Evolutionary conservation across 345 rosid genomes (phyloP).

Genomic region (Citrus cavaleriei): DNA sequence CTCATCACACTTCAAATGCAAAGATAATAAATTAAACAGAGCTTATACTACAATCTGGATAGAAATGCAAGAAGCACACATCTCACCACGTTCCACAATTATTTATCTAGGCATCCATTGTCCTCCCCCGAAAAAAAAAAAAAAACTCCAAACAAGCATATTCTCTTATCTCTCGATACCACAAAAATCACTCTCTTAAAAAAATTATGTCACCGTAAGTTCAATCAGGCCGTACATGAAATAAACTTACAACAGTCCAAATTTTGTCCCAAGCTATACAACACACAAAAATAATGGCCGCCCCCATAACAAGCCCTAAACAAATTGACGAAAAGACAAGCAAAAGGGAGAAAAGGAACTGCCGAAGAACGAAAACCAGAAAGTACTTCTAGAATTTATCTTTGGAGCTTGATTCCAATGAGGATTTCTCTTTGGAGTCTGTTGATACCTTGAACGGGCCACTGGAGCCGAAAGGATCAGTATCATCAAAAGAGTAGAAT

Average conservation of each 20-base stretch:
- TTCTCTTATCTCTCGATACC: constrained; percentile 10
- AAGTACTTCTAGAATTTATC: constrained; percentile 49
- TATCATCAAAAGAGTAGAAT: constrained; percentile 74
- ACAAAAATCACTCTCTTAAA: neutral
- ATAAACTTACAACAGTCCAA: constrained; percentile 35
- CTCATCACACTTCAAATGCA: neutral
- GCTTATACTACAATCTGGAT: neutral
- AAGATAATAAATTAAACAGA: neutral
- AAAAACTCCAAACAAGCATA: neutral
- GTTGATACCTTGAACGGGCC: constrained; percentile 90
- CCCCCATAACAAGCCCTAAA: constrained; percentile 7
- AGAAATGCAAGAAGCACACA: neutral
- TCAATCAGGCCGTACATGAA: constrained; percentile 4
- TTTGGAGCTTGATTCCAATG: constrained; percentile 55
- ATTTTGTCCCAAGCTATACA: constrained; percentile 31
- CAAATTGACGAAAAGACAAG: neutral
- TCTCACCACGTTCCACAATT: neutral
- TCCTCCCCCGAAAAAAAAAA: no score
- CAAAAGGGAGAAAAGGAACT: neutral
- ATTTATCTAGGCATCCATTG: neutral
- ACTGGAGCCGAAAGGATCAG: constrained; percentile 84
- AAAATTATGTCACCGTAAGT: neutral
- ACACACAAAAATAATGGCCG: constrained; percentile 1
- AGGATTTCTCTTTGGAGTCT: constrained; percentile 56
- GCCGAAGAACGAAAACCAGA: neutral